Evolutionary conservation across 352 stramenopile species (phyloP), one percentile per base, ranked within the genome.

Genomic region (Phytopythium helicoides): DNA sequence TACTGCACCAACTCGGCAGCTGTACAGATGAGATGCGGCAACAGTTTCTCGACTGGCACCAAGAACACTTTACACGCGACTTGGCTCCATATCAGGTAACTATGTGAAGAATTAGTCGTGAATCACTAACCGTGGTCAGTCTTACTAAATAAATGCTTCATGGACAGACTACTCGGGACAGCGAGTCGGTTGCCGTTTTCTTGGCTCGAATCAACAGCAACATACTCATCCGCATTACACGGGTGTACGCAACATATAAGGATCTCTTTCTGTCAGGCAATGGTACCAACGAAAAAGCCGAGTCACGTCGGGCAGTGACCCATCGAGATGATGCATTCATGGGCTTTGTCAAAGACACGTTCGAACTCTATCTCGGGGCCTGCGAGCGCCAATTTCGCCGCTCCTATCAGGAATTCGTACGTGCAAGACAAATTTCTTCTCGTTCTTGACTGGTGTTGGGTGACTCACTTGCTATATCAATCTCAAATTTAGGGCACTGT

Each of bases 21-120:
- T 90, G 81, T 59, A 86, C 65, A 25, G 68, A 88, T 19, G 75
- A 92, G 26, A 87, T 90, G 56, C 84, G 81, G 6, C 78, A 92
- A 49, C 85, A 92, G 36, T 94, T 93, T 61, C 58, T 94, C 9
- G 74, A 91, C 35, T 94, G 85, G 85, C 81, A 94, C 44, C 76
- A 92, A 47, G 34, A 52, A 23, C 85, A 89, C 54, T 91, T 94
- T 66, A 67, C 83, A 10, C 68, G 71, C 37, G 58, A 55, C 16
- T 52, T 90, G n/a, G 59, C 59, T 31, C 49, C 56, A 21, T 89
- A 81, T 62, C 73, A 81, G 57, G 76, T 86, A 64, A 22, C 22
- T 6, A 37, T 22, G 33, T n/a, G 33, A 1, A 16, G 16, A 19
- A 37, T 42, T 21, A 38, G 11, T 11, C n/a, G 22, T 21, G 15